Evolutionary conservation across 805 yeast species (phyloP), one percentile per base, ranked within the genome.

Genomic region (Candida sphagnicola): DNA sequence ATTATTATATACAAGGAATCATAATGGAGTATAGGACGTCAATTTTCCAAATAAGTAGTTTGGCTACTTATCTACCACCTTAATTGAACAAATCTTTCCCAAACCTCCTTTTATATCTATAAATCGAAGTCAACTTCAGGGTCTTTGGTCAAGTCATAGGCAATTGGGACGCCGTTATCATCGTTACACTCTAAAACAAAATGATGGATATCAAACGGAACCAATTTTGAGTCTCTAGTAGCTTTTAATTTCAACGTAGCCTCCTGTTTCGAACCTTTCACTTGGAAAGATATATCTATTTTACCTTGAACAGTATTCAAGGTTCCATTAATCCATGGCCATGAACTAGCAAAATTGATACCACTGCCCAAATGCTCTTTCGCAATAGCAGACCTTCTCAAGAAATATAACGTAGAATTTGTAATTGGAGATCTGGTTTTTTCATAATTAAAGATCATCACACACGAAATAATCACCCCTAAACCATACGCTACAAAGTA

Each of bases 281-380:
- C 85, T 25, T 71, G 62, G 51, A 88, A 89, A 19, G 61, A 59
- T 45, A 93, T 77, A 57, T 91, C 84, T 29, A 93, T 84, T 14
- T 75, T 68, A 18, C 96, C 96, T 44, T 78, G 73, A 44, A 87
- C 88, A 19, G 93, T 87, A 50, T 90, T 88, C 46, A 93, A 67
- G 32, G 79, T 77, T 10, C 99, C 99, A 41, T 72, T 65, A 42
- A 91, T 80, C 96, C 96, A 93, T 4, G 99, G 98, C 67, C 82
- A 76, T 25, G 84, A 63, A 18, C 82, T 78, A 19, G 78, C 75
- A 55, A 82, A 88, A 28, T 79, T 79, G 46, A 91, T 85, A 51
- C 85, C 80, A 34, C 75, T 77, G 14, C 98, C 98, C 34, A 91
- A 65, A 2, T 65, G 54, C 17, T 75, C 77, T 39, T 78, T 70